Percentiles rank a stretch among this genome's conserved stretches.
Evolutionary conservation across 495 filamentous ascomycete species (phyloP).

Genomic region (Penicillium waksmanii): DNA sequence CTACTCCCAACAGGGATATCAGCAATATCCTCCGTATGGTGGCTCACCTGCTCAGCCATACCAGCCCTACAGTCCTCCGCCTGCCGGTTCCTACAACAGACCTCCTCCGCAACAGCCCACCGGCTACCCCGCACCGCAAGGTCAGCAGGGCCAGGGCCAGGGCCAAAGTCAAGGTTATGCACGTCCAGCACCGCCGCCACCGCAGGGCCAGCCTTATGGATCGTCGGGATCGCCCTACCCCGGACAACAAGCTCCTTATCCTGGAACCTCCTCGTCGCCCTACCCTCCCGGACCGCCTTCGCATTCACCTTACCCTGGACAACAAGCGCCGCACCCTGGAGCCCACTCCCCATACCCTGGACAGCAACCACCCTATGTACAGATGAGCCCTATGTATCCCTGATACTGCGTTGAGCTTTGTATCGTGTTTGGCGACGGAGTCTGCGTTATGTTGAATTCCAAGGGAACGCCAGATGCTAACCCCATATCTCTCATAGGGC

Average conservation of each 20-base stretch:
- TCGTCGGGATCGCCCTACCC: constrained; percentile 40
- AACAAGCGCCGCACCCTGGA: constrained; percentile 19
- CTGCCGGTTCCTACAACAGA: constrained; percentile 37
- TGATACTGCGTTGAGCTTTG: constrained; percentile 17
- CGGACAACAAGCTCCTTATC: constrained; percentile 28
- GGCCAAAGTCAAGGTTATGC: constrained; percentile 21
- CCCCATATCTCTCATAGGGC: constrained; percentile 13
- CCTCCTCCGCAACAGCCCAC: constrained; percentile 31
- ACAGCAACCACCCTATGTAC: constrained; percentile 38
- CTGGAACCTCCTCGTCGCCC: constrained; percentile 18
- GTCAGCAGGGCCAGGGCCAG: constrained; percentile 40
- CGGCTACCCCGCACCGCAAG: constrained; percentile 30
- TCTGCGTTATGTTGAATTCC: constrained; percentile 1
- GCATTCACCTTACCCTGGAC: constrained; percentile 23
- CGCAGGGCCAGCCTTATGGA: constrained; percentile 41
- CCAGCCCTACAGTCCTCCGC: constrained; percentile 39
- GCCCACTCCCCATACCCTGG: constrained; percentile 29
- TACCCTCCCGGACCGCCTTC: constrained; percentile 10
- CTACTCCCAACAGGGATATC: constrained; percentile 42
- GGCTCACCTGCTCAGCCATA: constrained; percentile 44
- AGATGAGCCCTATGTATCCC: constrained; percentile 22
- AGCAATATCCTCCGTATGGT: constrained; percentile 43
- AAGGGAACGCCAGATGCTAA: constrained; percentile 18
- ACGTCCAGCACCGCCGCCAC: constrained; percentile 35
- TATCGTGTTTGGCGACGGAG: constrained; percentile 5